Evolutionary conservation across 495 filamentous ascomycete genomes (phyloP).

Genomic region (Neurospora africana): DNA sequence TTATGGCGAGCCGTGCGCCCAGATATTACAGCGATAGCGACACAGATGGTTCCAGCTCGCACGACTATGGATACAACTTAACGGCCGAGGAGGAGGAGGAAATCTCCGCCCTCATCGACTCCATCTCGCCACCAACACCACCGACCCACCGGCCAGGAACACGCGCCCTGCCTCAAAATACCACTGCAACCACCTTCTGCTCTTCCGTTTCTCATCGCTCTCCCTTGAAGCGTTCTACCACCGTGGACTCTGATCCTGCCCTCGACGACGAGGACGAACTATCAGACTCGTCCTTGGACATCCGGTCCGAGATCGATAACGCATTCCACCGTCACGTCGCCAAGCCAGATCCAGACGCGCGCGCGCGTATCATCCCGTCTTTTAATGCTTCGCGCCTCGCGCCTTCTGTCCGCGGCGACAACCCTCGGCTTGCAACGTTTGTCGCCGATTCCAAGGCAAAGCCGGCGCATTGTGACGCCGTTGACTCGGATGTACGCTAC

Average conservation of each 20-base stretch:
- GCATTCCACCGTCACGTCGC: not conserved
- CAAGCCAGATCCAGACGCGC: not conserved
- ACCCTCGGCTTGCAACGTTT: conserved; percentile 7
- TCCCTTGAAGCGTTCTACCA: not conserved
- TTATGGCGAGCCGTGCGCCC: not conserved
- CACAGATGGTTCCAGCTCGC: conserved; percentile 30
- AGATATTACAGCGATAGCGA: conserved; percentile 22
- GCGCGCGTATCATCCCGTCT: not conserved
- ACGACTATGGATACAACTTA: conserved; percentile 59
- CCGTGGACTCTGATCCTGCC: not conserved
- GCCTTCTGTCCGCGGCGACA: conserved; percentile 4
- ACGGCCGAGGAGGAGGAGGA: conserved; percentile 47
- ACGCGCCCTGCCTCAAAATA: not conserved
- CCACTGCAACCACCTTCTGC: not conserved
- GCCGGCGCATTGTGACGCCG: not conserved
- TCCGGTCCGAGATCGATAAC: not conserved
- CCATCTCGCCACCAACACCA: conserved; percentile 6
- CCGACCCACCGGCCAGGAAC: not conserved
- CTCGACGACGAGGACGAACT: conserved; percentile 7
- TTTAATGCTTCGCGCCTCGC: conserved; percentile 1
- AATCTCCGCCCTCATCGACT: conserved; percentile 13
- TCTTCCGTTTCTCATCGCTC: not conserved
- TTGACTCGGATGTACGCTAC: conserved; percentile 24
- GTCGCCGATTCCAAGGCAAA: conserved; percentile 8
- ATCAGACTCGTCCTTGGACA: conserved; percentile 16